Evolutionary conservation across 257 asterid genomes (phyloP).

Genomic region (Eucommia ulmoides): DNA sequence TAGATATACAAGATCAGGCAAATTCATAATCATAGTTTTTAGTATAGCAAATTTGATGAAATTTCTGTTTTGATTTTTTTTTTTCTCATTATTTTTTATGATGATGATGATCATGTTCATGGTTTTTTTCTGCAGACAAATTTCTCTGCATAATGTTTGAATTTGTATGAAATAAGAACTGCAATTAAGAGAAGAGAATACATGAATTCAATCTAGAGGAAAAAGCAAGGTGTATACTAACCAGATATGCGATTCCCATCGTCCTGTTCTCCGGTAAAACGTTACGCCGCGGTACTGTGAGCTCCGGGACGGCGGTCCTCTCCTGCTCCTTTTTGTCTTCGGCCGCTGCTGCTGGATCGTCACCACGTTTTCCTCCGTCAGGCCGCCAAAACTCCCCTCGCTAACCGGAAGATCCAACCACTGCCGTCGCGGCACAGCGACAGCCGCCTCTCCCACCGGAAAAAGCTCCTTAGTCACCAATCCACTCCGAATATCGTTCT

Average conservation of each 20-base stretch:
- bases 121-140: no score
- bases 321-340: slow-evolving; percentile 71
- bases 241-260: slow-evolving; percentile 99
- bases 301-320: slow-evolving; percentile 97
- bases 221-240: slow-evolving; percentile 6
- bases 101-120: no score
- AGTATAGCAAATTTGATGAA: no score
- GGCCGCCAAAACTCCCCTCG: slow-evolving; percentile 18
- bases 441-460: slow-evolving; percentile 22
- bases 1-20: neutral
- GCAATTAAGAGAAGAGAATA: no score
- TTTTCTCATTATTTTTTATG: no score
- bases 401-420: slow-evolving; percentile 33
- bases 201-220: neutral
- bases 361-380: slow-evolving; percentile 30
- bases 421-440: slow-evolving; percentile 11
- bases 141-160: no score
- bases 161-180: no score
- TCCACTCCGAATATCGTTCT: slow-evolving; percentile 30
- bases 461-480: slow-evolving; percentile 55
- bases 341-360: slow-evolving; percentile 33
- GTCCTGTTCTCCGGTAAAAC: slow-evolving; percentile 88
- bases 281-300: slow-evolving; percentile 99
- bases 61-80: neutral
- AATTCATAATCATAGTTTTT: neutral